Base-by-base conservation (phyloP, 2,329 filamentous ascomycete genomes). In the Didymosphaeria variabile region DNA sequence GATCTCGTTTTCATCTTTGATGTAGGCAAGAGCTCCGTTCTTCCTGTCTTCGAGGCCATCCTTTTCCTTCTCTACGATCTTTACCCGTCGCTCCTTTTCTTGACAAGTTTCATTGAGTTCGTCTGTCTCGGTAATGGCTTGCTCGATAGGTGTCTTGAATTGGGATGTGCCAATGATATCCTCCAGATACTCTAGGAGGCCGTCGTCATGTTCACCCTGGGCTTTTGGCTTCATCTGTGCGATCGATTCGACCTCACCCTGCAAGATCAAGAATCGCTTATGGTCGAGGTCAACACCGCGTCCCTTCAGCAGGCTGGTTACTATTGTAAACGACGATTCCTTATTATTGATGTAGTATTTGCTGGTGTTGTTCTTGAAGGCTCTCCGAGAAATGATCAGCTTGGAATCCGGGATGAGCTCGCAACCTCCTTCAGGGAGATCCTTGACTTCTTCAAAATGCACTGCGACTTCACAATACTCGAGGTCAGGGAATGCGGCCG, bases 201-300 rank as follows among this genome's bases (percentile, higher is more conserved):
- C 95, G 72, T 99, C 95, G 63, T 99, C 95, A 73, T 98, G 94
- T 77, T 99, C 95, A 70, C 92, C 94, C 45, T 87, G 90, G 4
- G 96, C 95, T 79, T 99, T 99, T 19, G 96, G 86, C 80, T 99
- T 99, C 95, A 99, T 99, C 79, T 98, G 95, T 7, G 95, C 94
- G 75, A 99, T 99, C 0, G 94, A 97, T 78, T 99, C 95, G 61
- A 99, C 95, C 77, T 99, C 95, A 73, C 95, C 95, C 79, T 99
- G 95, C 12, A 99, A 83, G 73, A 99, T 99, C 57, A 99, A 82
- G 81, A 99, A 99, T 62, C 95, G 92, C 81, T 99, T 99, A 82
- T 99, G 95, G 73, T 99, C 95, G 23, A 99, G 85, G 80, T 99
- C 95, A 17, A 99, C 92, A 1, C 95, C 96, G 26, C 92, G 89